Evolutionary conservation across 768 basidiomycete species (phyloP).

Genomic region (Lyophyllum shimeji): DNA sequence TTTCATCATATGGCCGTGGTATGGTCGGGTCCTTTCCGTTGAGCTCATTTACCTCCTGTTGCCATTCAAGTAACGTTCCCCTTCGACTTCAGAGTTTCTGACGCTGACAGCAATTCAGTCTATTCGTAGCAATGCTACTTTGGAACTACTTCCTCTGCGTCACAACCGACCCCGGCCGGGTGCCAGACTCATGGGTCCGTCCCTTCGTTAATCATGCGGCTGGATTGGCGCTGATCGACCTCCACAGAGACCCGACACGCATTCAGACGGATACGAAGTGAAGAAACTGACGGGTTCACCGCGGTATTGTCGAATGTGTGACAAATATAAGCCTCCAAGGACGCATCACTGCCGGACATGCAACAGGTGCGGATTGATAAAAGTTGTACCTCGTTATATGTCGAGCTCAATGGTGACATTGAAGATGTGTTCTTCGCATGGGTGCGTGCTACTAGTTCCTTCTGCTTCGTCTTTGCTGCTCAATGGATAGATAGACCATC

Average conservation of each 20-base stretch:
- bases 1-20: slow-evolving; percentile 93
- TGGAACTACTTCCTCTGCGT: slow-evolving; percentile 92
- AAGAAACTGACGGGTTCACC: slow-evolving; percentile 85
- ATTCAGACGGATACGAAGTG: slow-evolving; percentile 79
- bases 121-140: slow-evolving; percentile 72
- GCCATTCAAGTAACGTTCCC: slow-evolving; percentile 83
- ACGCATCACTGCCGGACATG: slow-evolving; percentile 94
- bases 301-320: slow-evolving; percentile 85
- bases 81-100: not conserved
- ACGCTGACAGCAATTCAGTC: slow-evolving; percentile 39
- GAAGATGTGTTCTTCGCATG: slow-evolving; percentile 86
- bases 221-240: not conserved
- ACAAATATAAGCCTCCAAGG: slow-evolving; percentile 81
- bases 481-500: slow-evolving; percentile 58
- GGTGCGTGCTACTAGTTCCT: slow-evolving; percentile 43
- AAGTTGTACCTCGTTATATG: not conserved
- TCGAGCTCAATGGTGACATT: slow-evolving; percentile 7
- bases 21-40: slow-evolving; percentile 69
- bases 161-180: slow-evolving; percentile 78
- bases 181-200: slow-evolving; percentile 78
- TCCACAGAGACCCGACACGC: slow-evolving; percentile 70
- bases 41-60: slow-evolving; percentile 74
- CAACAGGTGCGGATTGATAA: slow-evolving; percentile 41
- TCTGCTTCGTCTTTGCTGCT: slow-evolving; percentile 5
- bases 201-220: not conserved